Base-by-base conservation (phyloP, 2,329 filamentous ascomycete species). In the Graphiopsis chlorocephala region DNA sequence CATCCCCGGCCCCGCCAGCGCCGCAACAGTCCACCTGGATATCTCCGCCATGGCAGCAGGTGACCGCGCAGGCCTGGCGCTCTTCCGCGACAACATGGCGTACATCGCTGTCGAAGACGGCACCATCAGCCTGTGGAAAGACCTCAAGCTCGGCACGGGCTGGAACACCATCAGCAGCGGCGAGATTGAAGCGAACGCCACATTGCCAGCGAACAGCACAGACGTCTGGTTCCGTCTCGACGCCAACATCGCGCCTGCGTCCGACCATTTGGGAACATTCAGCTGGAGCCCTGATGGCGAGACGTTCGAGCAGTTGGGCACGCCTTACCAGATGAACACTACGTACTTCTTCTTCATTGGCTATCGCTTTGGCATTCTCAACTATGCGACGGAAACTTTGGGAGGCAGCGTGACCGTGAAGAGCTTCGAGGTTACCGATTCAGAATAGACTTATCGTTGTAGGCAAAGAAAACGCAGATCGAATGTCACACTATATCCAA, bases 11-110 rank as follows among this genome's bases (percentile, higher is more conserved):
- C 78, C 78, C 5, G 73, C 73, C 11, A 77, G 83, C 10, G 68
- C 72, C 0, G 85, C 79, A 0, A 87, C 84, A 0, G 80, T 86
- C 29, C 66, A 78, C 10, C 69, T 88, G 8, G 80, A 86, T 68
- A 79, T 82, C 45, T 77, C 74, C 35, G 74, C 74, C 48, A 83
- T 87, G 80, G 71, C 73, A 0, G 78, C 81, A 59, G 85, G 85
- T 2, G 85, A 87, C 65, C 77, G 80, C 14, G 77, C 81, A 0
- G 85, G 85, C 1, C 76, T 85, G 0, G 80, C 83, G 0, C 74
- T 83, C 4, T 84, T 88, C 73, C 80, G 85, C 0, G 83, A 87
- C 67, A 75, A 77, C 14, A 79, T 78, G 0, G 83, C 83, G 0
- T 87, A 81, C 71, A 83, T 88, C 31, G 84, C 82, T 1, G 72